These are phyloP conservation scores for Trichosporon sp. DNA, from an alignment of 1,284 basidiomycete genomes.

Conservation along the genomic window DNA sequence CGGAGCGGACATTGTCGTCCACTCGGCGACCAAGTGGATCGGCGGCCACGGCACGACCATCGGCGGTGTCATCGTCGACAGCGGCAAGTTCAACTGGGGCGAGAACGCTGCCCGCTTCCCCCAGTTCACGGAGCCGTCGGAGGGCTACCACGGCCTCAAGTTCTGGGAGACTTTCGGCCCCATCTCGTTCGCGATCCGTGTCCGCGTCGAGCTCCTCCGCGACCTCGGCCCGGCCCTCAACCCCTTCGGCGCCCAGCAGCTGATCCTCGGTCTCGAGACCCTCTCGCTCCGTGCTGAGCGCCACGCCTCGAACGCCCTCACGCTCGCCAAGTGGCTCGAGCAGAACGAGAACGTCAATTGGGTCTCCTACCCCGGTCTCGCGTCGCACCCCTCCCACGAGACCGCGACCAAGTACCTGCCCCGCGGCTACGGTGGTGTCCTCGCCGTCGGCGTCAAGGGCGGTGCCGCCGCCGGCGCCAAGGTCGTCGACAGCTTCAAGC, in stretches of 20 bases:
- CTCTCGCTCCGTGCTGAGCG: slow-evolving; percentile 68
- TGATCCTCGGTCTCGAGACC: slow-evolving; percentile 85
- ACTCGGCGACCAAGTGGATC: slow-evolving; percentile 90
- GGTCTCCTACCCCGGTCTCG: slow-evolving; percentile 80
- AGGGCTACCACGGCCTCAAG: slow-evolving; percentile 79
- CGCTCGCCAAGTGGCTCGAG: slow-evolving; percentile 65
- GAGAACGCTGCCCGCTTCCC: slow-evolving; percentile 82
- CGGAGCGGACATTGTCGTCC: slow-evolving; percentile 82
- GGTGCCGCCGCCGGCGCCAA: slow-evolving; percentile 65
- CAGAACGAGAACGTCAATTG: slow-evolving; percentile 63
- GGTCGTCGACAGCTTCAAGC: slow-evolving; percentile 72
- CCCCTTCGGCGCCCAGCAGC: slow-evolving; percentile 78
- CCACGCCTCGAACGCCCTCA: slow-evolving; percentile 34
- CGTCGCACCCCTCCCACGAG: slow-evolving; percentile 66
- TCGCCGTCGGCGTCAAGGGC: slow-evolving; percentile 80
- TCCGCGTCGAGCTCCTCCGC: slow-evolving; percentile 62
- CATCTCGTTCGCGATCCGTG: slow-evolving; percentile 57
- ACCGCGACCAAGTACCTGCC: slow-evolving; percentile 66
- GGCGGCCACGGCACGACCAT: slow-evolving; percentile 88
- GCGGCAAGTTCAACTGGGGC: slow-evolving; percentile 84
- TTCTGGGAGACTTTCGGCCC: slow-evolving; percentile 74
- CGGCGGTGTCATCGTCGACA: slow-evolving; percentile 77
- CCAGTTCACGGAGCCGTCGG: slow-evolving; percentile 63
- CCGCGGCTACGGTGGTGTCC: slow-evolving; percentile 71
- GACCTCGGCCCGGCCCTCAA: slow-evolving; percentile 76